Evolutionary conservation across 2,329 filamentous ascomycete species (phyloP).

Genomic region (Paecilomyces niveus): DNA sequence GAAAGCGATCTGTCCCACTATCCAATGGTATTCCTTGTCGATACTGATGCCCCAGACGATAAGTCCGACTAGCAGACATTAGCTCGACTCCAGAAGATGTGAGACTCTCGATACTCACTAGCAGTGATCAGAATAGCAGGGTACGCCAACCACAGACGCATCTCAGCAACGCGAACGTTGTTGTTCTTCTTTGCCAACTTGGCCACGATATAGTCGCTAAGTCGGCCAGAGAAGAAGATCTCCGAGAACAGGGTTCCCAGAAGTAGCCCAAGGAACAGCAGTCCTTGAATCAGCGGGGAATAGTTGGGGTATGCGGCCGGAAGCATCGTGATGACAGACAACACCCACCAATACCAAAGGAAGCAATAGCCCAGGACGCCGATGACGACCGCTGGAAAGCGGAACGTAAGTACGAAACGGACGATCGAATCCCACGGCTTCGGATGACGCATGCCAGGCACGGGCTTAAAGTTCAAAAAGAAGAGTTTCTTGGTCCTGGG

Average conservation of each 20-base stretch:
- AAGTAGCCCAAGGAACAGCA: conserved; percentile 49
- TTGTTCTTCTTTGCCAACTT: conserved; percentile 38
- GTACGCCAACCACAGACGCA: conserved; percentile 51
- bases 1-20: conserved; percentile 50
- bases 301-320: conserved; percentile 47
- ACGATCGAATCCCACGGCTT: conserved; percentile 40
- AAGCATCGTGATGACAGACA: conserved; percentile 47
- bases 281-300: conserved; percentile 43
- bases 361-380: conserved; percentile 46
- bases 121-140: conserved; percentile 44
- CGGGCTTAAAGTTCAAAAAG: conserved; percentile 39
- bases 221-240: conserved; percentile 44
- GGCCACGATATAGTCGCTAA: conserved; percentile 48
- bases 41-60: conserved; percentile 51
- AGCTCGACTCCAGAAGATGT: background rate
- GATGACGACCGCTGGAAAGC: conserved; percentile 40
- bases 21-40: conserved; percentile 49
- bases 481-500: conserved; percentile 37
- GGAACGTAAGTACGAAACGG: conserved; percentile 43
- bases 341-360: conserved; percentile 52
- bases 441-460: conserved; percentile 48
- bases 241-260: conserved; percentile 48
- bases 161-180: conserved; percentile 43
- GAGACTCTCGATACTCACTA: conserved; percentile 15
- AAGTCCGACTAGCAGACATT: conserved; percentile 32